Evolutionary conservation across 768 basidiomycete species (phyloP).

Genomic region (Rhodotorula graminis): DNA sequence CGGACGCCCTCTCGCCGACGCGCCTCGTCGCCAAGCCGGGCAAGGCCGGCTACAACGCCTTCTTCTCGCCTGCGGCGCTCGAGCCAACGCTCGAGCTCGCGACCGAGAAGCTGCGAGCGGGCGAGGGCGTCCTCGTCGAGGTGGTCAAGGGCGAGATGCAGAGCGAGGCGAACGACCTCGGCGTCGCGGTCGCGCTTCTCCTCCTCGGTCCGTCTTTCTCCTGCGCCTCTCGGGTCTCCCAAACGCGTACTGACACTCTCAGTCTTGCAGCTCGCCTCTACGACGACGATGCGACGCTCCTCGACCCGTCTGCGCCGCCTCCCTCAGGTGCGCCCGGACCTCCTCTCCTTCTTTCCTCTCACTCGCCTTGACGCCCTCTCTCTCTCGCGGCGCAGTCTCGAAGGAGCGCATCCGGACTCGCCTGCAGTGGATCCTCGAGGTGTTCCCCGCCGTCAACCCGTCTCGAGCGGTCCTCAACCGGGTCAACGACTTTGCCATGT

Average conservation of each 20-base stretch:
- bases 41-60: constrained; percentile 57
- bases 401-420: constrained; percentile 67
- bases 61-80: constrained; percentile 51
- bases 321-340: constrained; percentile 1
- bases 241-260: no score
- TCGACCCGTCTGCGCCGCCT: neutral
- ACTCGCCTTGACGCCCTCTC: neutral
- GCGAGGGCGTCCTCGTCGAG: constrained; percentile 42
- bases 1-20: neutral
- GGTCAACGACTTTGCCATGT: constrained; percentile 67
- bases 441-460: constrained; percentile 69
- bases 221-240: fast-evolving
- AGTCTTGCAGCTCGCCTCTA: constrained; percentile 51
- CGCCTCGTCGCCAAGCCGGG: constrained; percentile 46
- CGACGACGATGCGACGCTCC: constrained; percentile 52
- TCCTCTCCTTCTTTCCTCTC: neutral
- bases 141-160: constrained; percentile 59
- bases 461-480: constrained; percentile 72
- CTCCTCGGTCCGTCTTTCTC: constrained; percentile 44
- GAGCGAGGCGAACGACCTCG: constrained; percentile 59
- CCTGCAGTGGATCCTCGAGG: constrained; percentile 74
- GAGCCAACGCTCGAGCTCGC: constrained; percentile 56
- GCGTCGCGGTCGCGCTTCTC: constrained; percentile 60
- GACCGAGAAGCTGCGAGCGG: constrained; percentile 46
- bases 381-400: constrained; percentile 42